Evolutionary conservation across 805 yeast genomes (phyloP), one percentile per base, ranked within the genome.

Genomic region (Yarrowia bubula): DNA sequence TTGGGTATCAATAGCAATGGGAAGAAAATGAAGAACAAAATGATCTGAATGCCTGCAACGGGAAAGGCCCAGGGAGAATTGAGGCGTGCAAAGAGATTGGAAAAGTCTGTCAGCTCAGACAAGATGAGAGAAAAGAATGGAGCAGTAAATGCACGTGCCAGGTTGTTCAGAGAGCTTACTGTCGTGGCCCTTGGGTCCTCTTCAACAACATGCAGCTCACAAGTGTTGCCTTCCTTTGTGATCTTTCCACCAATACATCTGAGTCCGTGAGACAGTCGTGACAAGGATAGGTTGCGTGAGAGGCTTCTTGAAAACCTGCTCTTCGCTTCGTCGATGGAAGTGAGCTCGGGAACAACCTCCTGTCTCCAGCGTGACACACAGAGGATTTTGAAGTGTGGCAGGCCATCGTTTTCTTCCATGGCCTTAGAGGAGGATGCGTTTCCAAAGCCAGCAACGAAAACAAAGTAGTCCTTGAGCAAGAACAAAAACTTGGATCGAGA

Each of bases 31-130:
- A 61, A 35, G 42, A 68, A 68, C 10, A 68, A 55, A n/a, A 65
- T 39, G 17, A 68, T 63, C 38, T 68, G 68, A 10, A 68, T 65
- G 41, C 67, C 35, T 22, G 69, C 68, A 6, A 68, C 69, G 1
- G 69, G 69, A 15, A 68, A 62, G 0, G 69, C 69, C 69, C 69
- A 68, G 8, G 69, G 69, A 1, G 69, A 67, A 39, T 68, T 67
- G 17, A 68, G 65, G 11, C 67, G 55, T 7, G 68, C 66, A 35
- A 68, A 64, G 10, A 68, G 60, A 10, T 66, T 64, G 37, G 62
- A 51, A 8, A 67, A 46, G 22, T 67, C 65, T 2, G 69, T 66
- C 18, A 51, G 51, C 48, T 67, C 69, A 0, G 69, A 66, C 37
- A 53, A 48, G 13, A 67, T 66, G 31, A 67, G 64, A 7, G 69